These are phyloP conservation scores for Trichocladium antarcticum DNA, from an alignment of 495 filamentous ascomycete species.

Conservation along the genomic window DNA sequence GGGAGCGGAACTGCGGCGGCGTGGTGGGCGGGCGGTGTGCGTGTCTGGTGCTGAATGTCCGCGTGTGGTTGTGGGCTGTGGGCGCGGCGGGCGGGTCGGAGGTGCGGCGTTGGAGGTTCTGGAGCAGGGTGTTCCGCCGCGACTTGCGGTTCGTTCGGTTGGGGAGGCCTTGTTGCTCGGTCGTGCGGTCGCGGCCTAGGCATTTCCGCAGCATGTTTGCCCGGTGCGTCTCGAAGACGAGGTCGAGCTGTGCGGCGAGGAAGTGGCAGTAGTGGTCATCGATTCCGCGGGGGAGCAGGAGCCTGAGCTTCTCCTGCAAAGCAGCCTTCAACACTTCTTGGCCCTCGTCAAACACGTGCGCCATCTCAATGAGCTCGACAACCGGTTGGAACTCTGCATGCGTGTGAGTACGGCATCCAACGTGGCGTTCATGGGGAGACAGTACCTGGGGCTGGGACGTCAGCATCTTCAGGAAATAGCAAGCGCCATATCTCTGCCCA, in stretches of 20 bases:
- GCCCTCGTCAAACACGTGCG: constrained; percentile 18
- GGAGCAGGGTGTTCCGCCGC: constrained; percentile 4
- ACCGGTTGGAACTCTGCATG: constrained; percentile 18
- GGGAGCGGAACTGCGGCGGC: no score
- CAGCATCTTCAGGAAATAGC: constrained; percentile 15
- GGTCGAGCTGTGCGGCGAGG: constrained; percentile 20
- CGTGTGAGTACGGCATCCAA: neutral
- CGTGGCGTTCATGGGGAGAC: neutral
- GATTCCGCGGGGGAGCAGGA: constrained; percentile 15
- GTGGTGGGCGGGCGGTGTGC: neutral
- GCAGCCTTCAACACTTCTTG: constrained; percentile 17
- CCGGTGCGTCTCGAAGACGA: constrained; percentile 22
- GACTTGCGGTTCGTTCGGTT: constrained; percentile 5
- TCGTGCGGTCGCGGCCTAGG: neutral
- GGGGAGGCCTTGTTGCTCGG: neutral
- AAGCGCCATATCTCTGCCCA: constrained; percentile 19
- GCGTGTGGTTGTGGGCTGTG: neutral
- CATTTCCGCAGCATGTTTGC: constrained; percentile 20
- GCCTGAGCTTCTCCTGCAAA: constrained; percentile 20
- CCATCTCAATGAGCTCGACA: constrained; percentile 21
- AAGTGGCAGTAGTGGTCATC: constrained; percentile 21
- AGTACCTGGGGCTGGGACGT: constrained; percentile 16
- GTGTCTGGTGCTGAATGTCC: neutral
- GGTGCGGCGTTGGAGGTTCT: neutral
- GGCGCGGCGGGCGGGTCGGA: neutral